phyloP scores from a whole-genome alignment of 139 green algal species.

The Chlorella sp. region DNA sequence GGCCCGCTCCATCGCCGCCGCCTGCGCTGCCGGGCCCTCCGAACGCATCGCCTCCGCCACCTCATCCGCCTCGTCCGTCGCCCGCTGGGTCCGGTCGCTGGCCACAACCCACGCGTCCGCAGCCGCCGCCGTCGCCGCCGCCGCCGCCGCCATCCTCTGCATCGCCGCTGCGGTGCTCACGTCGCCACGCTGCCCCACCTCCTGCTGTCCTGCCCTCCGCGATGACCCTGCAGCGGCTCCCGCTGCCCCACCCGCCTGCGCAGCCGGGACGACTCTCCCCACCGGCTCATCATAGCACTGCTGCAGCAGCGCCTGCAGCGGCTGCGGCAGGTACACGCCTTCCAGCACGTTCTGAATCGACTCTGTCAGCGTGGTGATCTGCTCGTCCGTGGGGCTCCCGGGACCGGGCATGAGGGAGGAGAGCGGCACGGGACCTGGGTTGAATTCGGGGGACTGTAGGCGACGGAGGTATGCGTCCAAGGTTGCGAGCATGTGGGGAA shows the following conservation, averaged over 20 bases:
- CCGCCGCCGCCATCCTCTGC: neutral
- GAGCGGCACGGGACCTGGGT: constrained; percentile 6
- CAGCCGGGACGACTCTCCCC: neutral
- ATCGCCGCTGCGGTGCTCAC: neutral
- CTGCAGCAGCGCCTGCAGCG: constrained; percentile 8
- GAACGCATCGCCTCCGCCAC: neutral
- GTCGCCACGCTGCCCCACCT: neutral
- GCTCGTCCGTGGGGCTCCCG: neutral
- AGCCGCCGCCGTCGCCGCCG: neutral
- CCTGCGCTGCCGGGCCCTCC: neutral
- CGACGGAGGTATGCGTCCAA: constrained; percentile 10
- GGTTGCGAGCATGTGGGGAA: constrained; percentile 11
- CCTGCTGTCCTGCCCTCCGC: too few species aligned
- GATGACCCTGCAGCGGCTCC: neutral
- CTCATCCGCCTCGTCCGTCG: neutral
- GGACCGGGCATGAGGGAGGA: neutral
- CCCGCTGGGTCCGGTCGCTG: neutral
- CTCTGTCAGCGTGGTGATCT: constrained; percentile 17
- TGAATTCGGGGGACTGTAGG: constrained; percentile 10
- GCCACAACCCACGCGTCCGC: neutral
- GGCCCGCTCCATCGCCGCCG: too few species aligned
- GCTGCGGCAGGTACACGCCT: constrained; percentile 8
- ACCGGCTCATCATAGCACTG: constrained; percentile 7
- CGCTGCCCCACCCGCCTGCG: neutral
- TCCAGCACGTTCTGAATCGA: constrained; percentile 10